Conservation (phyloP, 305 asterid genomes). For the Solanum hybrid region DNA sequence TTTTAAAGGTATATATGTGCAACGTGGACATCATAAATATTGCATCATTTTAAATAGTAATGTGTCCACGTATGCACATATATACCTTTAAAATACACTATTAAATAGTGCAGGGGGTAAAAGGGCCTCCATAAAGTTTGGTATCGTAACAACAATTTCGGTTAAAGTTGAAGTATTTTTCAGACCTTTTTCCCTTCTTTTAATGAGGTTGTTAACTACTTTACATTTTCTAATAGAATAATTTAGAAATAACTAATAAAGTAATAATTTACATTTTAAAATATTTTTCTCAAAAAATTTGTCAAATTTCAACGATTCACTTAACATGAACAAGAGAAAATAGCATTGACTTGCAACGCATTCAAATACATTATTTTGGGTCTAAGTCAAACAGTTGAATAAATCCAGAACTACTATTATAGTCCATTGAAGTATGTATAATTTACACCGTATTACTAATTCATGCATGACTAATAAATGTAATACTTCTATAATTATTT, state of each 20-base stretch:
- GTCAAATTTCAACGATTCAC: neutral
- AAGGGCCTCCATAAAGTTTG: too few species aligned
- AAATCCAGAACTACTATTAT: neutral
- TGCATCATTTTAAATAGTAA: too few species aligned
- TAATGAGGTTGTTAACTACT: neutral
- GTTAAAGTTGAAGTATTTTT: too few species aligned
- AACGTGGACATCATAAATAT: too few species aligned
- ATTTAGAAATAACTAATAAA: neutral
- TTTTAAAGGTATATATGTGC: too few species aligned
- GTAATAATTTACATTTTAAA: neutral
- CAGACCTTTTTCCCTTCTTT: too few species aligned
- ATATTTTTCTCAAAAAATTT: neutral
- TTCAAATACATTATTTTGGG: neutral
- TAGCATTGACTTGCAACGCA: neutral
- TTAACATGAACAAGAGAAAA: neutral
- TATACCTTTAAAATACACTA: too few species aligned
- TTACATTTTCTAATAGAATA: accelerated
- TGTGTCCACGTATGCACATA: too few species aligned
- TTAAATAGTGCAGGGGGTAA: too few species aligned
- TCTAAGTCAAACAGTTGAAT: neutral
- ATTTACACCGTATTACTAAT: neutral
- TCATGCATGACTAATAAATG: neutral
- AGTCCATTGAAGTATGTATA: neutral
- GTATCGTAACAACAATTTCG: too few species aligned
- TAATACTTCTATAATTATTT: neutral